phyloP scores from a whole-genome alignment of 495 filamentous ascomycete genomes.

The Annulohypoxylon stygium region DNA sequence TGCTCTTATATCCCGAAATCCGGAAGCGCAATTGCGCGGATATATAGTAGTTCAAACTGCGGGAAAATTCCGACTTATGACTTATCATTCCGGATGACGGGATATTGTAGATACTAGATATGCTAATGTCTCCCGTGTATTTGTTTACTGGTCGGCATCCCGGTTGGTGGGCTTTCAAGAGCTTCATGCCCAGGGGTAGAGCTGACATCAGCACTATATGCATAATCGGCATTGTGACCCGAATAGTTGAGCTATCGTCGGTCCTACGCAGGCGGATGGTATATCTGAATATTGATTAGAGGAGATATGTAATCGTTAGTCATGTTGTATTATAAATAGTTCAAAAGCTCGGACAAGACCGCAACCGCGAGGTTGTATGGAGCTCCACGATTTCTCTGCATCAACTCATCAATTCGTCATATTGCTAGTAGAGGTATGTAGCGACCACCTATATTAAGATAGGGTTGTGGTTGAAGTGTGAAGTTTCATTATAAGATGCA shows the following conservation, averaged over 20 bases:
- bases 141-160: too few relatives aligned
- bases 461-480: not conserved
- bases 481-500: not conserved
- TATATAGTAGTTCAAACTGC: not conserved
- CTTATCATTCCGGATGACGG: not conserved
- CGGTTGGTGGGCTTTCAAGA: not conserved
- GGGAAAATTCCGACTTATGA: not conserved
- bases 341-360: not conserved
- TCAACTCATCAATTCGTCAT: not conserved
- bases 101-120: not conserved
- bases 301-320: slow-evolving; percentile 7
- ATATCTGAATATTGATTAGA: not conserved
- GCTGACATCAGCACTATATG: slow-evolving; percentile 13
- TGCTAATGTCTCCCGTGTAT: too few relatives aligned
- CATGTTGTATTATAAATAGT: not conserved
- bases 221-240: not conserved
- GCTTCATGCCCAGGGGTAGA: not conserved
- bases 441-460: too few relatives aligned
- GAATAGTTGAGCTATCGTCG: not conserved
- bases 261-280: not conserved
- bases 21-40: not conserved
- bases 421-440: not conserved
- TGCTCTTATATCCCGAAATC: not conserved
- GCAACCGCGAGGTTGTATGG: not conserved
- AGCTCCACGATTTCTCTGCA: not conserved